phyloP scores from a whole-genome alignment of 2,329 filamentous ascomycete genomes.

The Venturia nashicola region DNA sequence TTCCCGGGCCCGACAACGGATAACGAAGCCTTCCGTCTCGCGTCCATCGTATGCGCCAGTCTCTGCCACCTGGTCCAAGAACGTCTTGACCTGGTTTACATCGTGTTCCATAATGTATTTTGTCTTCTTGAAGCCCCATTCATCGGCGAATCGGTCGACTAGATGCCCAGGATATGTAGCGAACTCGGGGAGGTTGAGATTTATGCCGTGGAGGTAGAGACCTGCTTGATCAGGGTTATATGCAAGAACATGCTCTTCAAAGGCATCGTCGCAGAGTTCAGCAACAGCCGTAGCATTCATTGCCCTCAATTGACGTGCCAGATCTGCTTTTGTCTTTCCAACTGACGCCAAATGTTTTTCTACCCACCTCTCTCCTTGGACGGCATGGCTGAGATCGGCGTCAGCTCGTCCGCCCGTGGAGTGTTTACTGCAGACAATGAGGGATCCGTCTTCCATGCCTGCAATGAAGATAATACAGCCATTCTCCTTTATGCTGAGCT shows the following conservation, averaged over 20 bases:
- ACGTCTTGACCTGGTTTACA: conserved; percentile 59
- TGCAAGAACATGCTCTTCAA: conserved; percentile 92
- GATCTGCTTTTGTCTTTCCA: conserved; percentile 65
- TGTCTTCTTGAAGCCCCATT: conserved; percentile 90
- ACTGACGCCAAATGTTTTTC: conserved; percentile 65
- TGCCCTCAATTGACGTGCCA: conserved; percentile 61
- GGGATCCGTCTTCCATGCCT: conserved; percentile 74
- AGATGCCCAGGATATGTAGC: conserved; percentile 69
- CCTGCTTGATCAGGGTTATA: conserved; percentile 76
- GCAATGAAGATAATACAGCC: conserved; percentile 99
- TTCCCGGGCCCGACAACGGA: conserved; percentile 65
- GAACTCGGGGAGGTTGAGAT: conserved; percentile 88
- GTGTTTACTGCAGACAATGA: conserved; percentile 98
- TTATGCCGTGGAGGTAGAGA: conserved; percentile 90
- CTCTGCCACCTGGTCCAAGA: conserved; percentile 75
- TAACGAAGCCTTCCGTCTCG: conserved; percentile 93
- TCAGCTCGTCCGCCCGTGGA: conserved; percentile 76
- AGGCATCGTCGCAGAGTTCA: conserved; percentile 89
- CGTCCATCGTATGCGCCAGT: conserved; percentile 82
- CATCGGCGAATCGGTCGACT: conserved; percentile 81
- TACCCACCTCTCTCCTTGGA: conserved; percentile 69
- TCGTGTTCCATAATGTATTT: conserved; percentile 68
- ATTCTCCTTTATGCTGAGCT: conserved; percentile 94
- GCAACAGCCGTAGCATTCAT: conserved; percentile 92
- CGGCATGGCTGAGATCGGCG: conserved; percentile 64